Percentiles rank a stretch among this genome's conserved stretches.
Evolutionary conservation across 2,329 filamentous ascomycete species (phyloP).

Genomic region (Apiospora pterosperma): DNA sequence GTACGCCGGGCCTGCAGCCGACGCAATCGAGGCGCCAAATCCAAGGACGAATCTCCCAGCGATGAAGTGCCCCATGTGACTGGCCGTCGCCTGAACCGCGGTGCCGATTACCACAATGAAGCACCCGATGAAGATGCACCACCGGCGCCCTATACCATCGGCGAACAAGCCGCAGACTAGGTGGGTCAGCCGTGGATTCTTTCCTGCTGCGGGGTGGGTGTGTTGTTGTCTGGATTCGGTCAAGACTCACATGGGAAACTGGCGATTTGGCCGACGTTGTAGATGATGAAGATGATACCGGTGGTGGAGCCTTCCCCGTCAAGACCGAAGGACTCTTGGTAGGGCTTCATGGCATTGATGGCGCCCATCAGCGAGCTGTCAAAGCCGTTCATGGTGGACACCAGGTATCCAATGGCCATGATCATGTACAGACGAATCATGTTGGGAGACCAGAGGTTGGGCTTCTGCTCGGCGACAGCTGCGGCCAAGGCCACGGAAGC

Average conservation of each 20-base stretch:
- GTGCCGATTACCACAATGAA: slow-evolving; percentile 49
- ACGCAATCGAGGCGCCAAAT: slow-evolving; percentile 57
- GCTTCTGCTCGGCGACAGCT: slow-evolving; percentile 31
- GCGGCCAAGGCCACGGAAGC: slow-evolving; percentile 33
- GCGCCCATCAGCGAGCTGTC: slow-evolving; percentile 52
- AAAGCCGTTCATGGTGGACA: slow-evolving; percentile 54
- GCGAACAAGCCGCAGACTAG: slow-evolving; percentile 44
- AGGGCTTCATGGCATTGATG: slow-evolving; percentile 50
- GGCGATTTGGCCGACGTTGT: slow-evolving; percentile 47
- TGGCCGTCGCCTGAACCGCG: slow-evolving; percentile 44
- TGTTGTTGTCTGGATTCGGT: background rate
- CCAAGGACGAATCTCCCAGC: slow-evolving; percentile 52
- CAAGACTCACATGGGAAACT: slow-evolving; percentile 38
- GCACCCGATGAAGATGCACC: slow-evolving; percentile 54
- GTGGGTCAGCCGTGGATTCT: background rate
- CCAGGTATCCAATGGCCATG: slow-evolving; percentile 36
- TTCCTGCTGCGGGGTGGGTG: background rate
- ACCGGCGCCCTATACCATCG: slow-evolving; percentile 49
- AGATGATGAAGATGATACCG: slow-evolving; percentile 45
- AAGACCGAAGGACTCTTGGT: slow-evolving; percentile 47
- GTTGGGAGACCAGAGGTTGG: slow-evolving; percentile 26
- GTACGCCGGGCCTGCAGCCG: slow-evolving; percentile 60
- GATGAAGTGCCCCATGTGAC: slow-evolving; percentile 49
- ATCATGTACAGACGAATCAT: slow-evolving; percentile 35
- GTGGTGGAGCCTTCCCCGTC: slow-evolving; percentile 43